Base-by-base conservation (phyloP, 768 basidiomycete genomes). In the Leucocoprinus birnbaumii region DNA sequence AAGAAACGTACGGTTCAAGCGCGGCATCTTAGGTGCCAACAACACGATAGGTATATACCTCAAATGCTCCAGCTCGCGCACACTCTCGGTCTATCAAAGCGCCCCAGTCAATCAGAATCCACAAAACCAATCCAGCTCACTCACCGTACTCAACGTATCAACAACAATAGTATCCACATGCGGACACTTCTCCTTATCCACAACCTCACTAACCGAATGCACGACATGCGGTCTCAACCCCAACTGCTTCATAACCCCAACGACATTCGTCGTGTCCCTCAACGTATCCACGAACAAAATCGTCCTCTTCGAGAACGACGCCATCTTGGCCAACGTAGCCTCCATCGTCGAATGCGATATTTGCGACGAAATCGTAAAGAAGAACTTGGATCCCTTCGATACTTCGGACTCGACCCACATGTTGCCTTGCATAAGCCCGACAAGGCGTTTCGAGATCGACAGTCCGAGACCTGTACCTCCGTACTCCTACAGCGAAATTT, bases 371-470 rank as follows among this genome's bases (percentile, higher is more conserved):
- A 95, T 93, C 24, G 94, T 95, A 78, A 98, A 98, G 83, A 90
- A 96, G 82, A 98, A 96, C 70, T 86, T 87, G 74, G 86, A 91
- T 24, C 97, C 97, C 62, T 91, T 89, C 44, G 89, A 81, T 56
- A 96, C 91, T 68, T 96, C 94, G 58, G 87, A 90, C 72, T 97
- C 92, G 19, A 99, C 97, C 97, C 97, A 99, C 80, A 99, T 91
- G 64, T 96, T 92, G 44, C 97, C 97, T 62, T 92, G 86, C 97
- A 99, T 99, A 62, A 99, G 87, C 46, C 86, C 87, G 16, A 98
- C 96, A 21, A 99, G 85, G 1, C 95, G 89, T 67, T 98, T 98
- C 43, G 96, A 98, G 64, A 99, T 98, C 9, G 95, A 98, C 43
- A 98, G 78, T 11, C 96, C 96, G 2, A 99, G 79, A 64, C 96